phyloP scores from a whole-genome alignment of 768 basidiomycete species.

The Mycena filopes region DNA sequence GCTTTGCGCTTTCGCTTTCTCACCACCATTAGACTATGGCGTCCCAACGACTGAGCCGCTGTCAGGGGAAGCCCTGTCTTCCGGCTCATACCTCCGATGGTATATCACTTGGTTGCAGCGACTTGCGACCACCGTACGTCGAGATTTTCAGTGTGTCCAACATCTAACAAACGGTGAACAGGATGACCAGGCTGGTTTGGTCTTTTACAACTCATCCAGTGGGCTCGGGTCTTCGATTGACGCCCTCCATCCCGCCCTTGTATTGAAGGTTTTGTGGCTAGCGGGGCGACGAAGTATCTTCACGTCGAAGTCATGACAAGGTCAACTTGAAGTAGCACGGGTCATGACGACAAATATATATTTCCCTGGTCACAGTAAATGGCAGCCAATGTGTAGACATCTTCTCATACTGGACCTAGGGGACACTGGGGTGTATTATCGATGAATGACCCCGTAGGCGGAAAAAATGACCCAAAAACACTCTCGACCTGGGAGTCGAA shows the following conservation, averaged over 20 bases:
- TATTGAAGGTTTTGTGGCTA: conserved; percentile 35
- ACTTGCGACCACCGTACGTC: conserved; percentile 24
- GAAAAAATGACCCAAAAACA: neutral
- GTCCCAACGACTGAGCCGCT: conserved; percentile 25
- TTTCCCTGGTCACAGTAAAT: no score
- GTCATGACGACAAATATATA: no score
- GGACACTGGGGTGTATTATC: no score
- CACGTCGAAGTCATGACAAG: no score
- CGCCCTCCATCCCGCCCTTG: conserved; percentile 33
- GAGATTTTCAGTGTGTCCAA: neutral
- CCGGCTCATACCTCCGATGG: conserved; percentile 15
- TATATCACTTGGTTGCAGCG: conserved; percentile 23
- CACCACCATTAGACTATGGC: conserved; percentile 24
- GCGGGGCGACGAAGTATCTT: no score
- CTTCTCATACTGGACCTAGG: no score
- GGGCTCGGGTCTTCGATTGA: conserved; percentile 32
- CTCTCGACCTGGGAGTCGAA: conserved; percentile 19
- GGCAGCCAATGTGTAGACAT: no score
- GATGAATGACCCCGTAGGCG: neutral
- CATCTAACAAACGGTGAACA: neutral
- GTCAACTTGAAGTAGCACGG: no score
- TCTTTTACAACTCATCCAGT: conserved; percentile 25
- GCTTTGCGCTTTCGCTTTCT: neutral
- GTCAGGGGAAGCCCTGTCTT: conserved; percentile 23
- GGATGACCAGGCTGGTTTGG: conserved; percentile 30